Conservation (phyloP, 2,329 filamentous ascomycete species). For the Ceratocystis smalleyi region DNA sequence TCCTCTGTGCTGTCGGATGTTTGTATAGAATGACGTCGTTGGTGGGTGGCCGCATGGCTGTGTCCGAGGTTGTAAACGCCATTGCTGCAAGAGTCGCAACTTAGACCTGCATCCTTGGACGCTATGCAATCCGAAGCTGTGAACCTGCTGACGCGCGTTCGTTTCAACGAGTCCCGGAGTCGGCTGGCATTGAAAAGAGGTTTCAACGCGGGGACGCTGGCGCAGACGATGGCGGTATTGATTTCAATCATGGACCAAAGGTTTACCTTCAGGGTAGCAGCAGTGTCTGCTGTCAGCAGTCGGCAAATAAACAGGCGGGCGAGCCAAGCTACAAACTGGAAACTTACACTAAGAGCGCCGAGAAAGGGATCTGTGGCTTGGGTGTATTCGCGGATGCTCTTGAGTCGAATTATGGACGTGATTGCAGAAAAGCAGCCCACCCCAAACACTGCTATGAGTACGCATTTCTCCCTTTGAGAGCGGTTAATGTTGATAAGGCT, state of each 20-base stretch:
- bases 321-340: constrained; percentile 16
- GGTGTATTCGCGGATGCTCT: constrained; percentile 28
- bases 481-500: constrained; percentile 33
- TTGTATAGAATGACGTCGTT: background rate
- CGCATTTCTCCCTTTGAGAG: constrained; percentile 33
- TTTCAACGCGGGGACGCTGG: constrained; percentile 35
- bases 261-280: constrained; percentile 21
- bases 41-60: background rate
- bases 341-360: constrained; percentile 19
- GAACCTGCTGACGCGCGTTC: constrained; percentile 3
- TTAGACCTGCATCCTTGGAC: background rate
- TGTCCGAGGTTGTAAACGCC: constrained; percentile 3
- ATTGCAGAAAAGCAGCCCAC: constrained; percentile 26
- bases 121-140: background rate
- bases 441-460: constrained; percentile 32
- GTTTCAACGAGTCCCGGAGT: constrained; percentile 16
- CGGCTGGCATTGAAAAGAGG: constrained; percentile 29
- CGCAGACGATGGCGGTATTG: constrained; percentile 35
- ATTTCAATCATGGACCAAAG: constrained; percentile 35
- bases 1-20: background rate
- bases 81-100: background rate
- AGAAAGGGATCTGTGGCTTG: constrained; percentile 25
- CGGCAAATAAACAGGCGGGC: constrained; percentile 15
- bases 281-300: background rate
- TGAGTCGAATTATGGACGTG: constrained; percentile 27